Base-by-base conservation (phyloP, 148 eudicot species). In the Drosera capensis region DNA sequence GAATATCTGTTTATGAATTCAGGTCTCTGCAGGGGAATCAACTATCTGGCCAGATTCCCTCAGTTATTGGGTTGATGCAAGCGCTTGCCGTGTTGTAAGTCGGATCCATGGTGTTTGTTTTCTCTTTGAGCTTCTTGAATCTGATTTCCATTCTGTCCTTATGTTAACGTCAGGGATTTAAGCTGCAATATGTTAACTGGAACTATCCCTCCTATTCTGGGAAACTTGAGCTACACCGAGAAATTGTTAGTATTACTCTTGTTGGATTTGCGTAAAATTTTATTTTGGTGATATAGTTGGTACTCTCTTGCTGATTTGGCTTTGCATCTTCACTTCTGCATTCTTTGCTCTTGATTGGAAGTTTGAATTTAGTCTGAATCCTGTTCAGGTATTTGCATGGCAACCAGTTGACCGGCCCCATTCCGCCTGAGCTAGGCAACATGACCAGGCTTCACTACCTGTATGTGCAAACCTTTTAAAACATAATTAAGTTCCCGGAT, bases 61-160 rank as follows among this genome's bases (percentile, higher is more conserved):
- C 85, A 0, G 99, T 90, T 46, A 84, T 90, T 56, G 99, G 99
- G 49, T 59, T 90, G 71, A 90, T 90, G 99, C 99, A 90, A 67
- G 99, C 99, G 48, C 93, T 90, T 57, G 95, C 99, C 14, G 99
- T 90, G 40, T 45, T 90, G 99, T 90, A 72, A 73, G 99, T 73
- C 14, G 13, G 11, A 11, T 34, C n/a, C n/a, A 34, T 34, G 9
- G 3, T 3, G 1, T 16, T 18, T 12, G 20, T 2, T 18, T 38
- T 3, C 13, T 4, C 29, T 43, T 12, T 18, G 22, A 18, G 15
- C 45, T 51, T 30, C 37, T 46, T 21, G 25, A 20, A 23, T 9
- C 2, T 24, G 20, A 29, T n/a, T 14, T 18, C 3, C 5, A 22
- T 17, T 38, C 37, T 35, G 23, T 31, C 25, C 22, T 23, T 31